Percentiles rank a stretch among this genome's conserved stretches.
phyloP scores from a whole-genome alignment of 1,139 yeast species.

The Lodderomyces beijingensis region DNA sequence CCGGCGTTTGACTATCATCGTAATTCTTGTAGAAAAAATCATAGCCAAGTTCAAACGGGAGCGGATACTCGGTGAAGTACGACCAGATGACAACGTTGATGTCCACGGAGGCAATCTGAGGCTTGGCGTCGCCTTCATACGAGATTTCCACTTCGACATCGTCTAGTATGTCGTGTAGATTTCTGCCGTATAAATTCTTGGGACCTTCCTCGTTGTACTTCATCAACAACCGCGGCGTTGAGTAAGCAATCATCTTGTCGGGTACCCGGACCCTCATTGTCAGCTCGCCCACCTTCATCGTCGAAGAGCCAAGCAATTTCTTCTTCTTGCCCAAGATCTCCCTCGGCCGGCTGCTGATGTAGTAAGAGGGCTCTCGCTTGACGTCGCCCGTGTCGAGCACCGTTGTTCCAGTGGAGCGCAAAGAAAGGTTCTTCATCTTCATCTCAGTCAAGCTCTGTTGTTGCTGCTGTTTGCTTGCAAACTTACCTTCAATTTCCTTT shows the following conservation, averaged over 20 bases:
- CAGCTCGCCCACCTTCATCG: conserved; percentile 34
- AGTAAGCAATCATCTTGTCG: conserved; percentile 30
- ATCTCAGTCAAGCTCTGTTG: conserved; percentile 29
- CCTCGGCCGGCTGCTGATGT: conserved; percentile 11
- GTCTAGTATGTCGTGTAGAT: conserved; percentile 19
- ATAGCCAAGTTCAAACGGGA: conserved; percentile 37
- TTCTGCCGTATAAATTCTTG: conserved; percentile 30
- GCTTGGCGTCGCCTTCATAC: conserved; percentile 17
- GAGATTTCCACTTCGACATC: conserved; percentile 25
- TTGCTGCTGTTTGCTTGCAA: conserved; percentile 20
- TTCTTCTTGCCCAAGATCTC: conserved; percentile 36
- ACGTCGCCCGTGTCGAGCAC: conserved; percentile 7
- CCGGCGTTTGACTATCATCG: neutral
- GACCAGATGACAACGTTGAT: conserved; percentile 41
- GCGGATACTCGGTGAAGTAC: conserved; percentile 38
- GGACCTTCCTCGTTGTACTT: conserved; percentile 32
- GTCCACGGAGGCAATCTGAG: conserved; percentile 35
- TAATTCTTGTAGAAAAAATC: conserved; percentile 34
- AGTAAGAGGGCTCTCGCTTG: neutral
- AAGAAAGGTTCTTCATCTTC: conserved; percentile 29
- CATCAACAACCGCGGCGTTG: conserved; percentile 36
- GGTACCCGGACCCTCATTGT: conserved; percentile 33
- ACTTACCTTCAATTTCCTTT: conserved; percentile 31
- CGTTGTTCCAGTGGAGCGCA: neutral
- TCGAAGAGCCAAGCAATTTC: conserved; percentile 33